These are phyloP conservation scores for Sorghum bicolor DNA, from an alignment of 176 grass and related monocot genomes.

Conservation along the genomic window DNA sequence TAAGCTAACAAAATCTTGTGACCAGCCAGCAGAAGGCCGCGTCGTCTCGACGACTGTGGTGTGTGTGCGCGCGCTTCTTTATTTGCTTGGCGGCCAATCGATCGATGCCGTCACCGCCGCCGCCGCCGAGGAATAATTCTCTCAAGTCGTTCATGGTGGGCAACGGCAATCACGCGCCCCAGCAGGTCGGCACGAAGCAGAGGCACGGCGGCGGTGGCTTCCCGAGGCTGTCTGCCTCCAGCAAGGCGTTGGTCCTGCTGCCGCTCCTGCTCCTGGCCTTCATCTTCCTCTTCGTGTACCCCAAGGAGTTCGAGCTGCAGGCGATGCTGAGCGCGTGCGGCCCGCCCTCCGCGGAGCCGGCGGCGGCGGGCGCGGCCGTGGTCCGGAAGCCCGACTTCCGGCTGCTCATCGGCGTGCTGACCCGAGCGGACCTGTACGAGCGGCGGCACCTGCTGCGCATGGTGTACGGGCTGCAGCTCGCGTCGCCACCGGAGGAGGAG, in stretches of 20 bases:
- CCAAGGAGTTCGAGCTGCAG: slow-evolving; percentile 66
- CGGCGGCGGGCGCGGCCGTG: background rate
- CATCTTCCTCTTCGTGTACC: slow-evolving; percentile 62
- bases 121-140: background rate
- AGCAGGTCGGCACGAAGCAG: background rate
- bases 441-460: slow-evolving; percentile 64
- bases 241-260: slow-evolving; percentile 49
- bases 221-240: slow-evolving; percentile 29
- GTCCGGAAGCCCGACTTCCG: slow-evolving; percentile 53
- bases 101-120: background rate
- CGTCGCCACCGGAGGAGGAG: background rate
- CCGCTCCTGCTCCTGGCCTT: slow-evolving; percentile 51
- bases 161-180: background rate
- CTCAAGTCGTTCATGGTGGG: slow-evolving; percentile 13
- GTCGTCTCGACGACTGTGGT: background rate
- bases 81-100: background rate
- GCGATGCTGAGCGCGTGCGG: slow-evolving; percentile 39
- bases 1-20: background rate
- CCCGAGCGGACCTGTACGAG: slow-evolving; percentile 49
- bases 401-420: slow-evolving; percentile 64
- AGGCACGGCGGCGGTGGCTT: slow-evolving; percentile 19
- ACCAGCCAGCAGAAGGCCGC: background rate
- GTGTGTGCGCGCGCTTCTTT: background rate
- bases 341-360: background rate
- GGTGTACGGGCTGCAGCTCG: slow-evolving; percentile 52